Conservation (phyloP, 176 grass and related monocot species). For the Poa pratensis region DNA sequence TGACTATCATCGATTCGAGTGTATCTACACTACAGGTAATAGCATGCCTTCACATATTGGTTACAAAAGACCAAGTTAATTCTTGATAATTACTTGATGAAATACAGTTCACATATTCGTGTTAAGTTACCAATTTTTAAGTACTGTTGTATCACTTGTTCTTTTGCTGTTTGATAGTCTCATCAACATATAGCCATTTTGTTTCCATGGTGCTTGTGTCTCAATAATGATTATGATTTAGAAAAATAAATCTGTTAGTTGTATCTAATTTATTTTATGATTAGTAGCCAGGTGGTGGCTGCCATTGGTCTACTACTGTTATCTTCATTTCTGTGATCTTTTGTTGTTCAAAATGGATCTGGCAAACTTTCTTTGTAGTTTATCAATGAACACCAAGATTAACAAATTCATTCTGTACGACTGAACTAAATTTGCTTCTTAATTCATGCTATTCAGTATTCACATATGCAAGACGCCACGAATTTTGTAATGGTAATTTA, state of each 20-base stretch:
- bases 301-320: background rate
- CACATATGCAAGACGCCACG: background rate
- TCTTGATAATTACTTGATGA: background rate
- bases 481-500: background rate
- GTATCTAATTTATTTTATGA: background rate
- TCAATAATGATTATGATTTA: background rate
- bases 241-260: background rate
- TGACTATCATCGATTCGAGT: background rate
- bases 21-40: slow-evolving; percentile 9
- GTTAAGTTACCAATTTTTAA: background rate
- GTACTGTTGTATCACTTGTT: background rate
- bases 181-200: background rate
- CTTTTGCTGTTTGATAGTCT: background rate
- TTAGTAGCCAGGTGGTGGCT: background rate
- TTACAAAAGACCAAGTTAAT: background rate
- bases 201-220: background rate
- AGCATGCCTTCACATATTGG: background rate
- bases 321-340: background rate
- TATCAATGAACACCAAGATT: background rate
- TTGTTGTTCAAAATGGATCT: background rate
- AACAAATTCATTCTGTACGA: background rate
- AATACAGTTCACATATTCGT: background rate
- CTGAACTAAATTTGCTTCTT: background rate
- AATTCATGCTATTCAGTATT: background rate
- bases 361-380: background rate